These are phyloP conservation scores for Friedmanniomyces simplex DNA, from an alignment of 495 filamentous ascomycete genomes.

Conservation along the genomic window DNA sequence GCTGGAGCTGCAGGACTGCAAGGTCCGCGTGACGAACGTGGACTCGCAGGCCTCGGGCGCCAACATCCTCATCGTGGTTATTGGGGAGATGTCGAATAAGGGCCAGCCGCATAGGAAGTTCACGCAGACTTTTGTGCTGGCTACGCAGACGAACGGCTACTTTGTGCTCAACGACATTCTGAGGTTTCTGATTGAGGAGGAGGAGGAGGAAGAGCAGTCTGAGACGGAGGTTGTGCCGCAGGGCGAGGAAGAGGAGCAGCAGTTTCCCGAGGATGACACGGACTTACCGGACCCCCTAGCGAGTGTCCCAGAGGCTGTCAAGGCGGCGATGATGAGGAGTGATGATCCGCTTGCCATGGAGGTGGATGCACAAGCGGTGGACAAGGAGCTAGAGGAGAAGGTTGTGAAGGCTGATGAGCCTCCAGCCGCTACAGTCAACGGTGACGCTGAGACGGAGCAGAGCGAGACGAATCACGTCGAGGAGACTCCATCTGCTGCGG, in stretches of 20 bases:
- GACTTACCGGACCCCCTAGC: conserved; percentile 30
- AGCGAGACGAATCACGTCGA: conserved; percentile 12
- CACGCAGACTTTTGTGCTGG: conserved; percentile 95
- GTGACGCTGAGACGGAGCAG: conserved; percentile 30
- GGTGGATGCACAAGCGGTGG: conserved; percentile 41
- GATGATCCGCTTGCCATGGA: conserved; percentile 27
- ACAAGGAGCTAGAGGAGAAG: conserved; percentile 45
- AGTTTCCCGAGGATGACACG: conserved; percentile 29
- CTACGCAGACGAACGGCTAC: conserved; percentile 91
- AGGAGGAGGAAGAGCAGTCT: conserved; percentile 60
- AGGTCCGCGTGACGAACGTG: conserved; percentile 95
- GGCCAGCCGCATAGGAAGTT: conserved; percentile 84
- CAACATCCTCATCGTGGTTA: conserved; percentile 92
- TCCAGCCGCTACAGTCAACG: conserved; percentile 8
- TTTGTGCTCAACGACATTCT: conserved; percentile 98
- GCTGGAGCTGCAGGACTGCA: conserved; percentile 92
- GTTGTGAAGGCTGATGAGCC: conserved; percentile 31
- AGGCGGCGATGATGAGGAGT: conserved; percentile 27
- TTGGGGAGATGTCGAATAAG: conserved; percentile 95
- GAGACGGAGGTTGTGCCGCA: conserved; percentile 39
- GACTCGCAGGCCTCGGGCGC: conserved; percentile 87
- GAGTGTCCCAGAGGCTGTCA: conserved; percentile 22
- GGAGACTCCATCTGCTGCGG: conserved; percentile 4
- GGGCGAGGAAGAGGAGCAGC: conserved; percentile 35
- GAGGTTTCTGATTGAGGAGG: conserved; percentile 73